phyloP scores from a whole-genome alignment of 306 rosid genomes.

The Prunus mongolica region DNA sequence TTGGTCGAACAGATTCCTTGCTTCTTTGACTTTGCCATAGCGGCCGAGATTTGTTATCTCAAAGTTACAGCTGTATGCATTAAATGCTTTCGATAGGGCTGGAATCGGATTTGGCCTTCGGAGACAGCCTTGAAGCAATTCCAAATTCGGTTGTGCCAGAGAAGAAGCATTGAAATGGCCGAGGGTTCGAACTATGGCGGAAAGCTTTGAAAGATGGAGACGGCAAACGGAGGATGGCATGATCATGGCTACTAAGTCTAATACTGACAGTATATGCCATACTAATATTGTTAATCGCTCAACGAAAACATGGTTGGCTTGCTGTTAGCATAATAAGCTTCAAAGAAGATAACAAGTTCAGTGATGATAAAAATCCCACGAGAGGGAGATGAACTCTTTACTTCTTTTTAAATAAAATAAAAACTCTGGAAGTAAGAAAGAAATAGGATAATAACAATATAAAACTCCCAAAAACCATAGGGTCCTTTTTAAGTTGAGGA shows the following conservation, averaged over 20 bases:
- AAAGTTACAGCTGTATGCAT: neutral
- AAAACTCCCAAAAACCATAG: too few relatives aligned
- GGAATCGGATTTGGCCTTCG: neutral
- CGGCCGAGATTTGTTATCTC: conserved; percentile 3
- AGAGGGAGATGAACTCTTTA: too few relatives aligned
- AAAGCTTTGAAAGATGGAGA: conserved; percentile 2
- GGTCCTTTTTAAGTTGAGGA: too few relatives aligned
- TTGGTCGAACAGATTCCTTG: conserved; percentile 19
- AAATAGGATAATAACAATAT: too few relatives aligned
- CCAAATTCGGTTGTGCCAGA: neutral
- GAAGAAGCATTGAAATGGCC: neutral
- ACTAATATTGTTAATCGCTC: too few relatives aligned
- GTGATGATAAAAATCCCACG: too few relatives aligned
- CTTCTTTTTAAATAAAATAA: too few relatives aligned
- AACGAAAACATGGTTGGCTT: neutral
- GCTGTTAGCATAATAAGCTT: too few relatives aligned
- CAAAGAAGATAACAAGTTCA: too few relatives aligned
- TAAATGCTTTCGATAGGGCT: neutral
- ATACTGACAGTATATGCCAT: neutral
- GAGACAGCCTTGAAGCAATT: neutral
- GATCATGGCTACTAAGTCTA: neutral
- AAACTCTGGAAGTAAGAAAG: too few relatives aligned
- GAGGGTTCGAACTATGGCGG: neutral
- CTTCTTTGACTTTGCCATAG: conserved; percentile 11
- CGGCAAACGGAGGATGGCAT: neutral